Conservation (phyloP, 2,329 filamentous ascomycete genomes). For the Calonectria hawksworthii region DNA sequence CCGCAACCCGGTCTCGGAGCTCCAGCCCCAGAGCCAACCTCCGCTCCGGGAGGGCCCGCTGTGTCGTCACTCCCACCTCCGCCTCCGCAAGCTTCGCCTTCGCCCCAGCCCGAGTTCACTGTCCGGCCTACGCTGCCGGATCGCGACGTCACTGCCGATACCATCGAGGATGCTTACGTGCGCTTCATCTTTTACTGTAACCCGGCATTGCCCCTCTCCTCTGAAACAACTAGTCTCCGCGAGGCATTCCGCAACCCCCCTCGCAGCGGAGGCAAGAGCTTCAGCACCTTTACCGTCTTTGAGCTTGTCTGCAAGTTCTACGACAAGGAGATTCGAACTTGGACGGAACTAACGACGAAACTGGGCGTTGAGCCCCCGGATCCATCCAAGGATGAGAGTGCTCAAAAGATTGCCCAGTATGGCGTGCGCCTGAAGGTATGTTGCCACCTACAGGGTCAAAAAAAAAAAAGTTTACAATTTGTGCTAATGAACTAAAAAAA, state of each 20-base stretch:
- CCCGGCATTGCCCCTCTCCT: constrained; percentile 76
- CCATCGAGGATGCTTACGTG: constrained; percentile 86
- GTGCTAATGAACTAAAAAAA: constrained; percentile 48
- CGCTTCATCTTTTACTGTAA: constrained; percentile 93
- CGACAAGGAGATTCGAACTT: constrained; percentile 88
- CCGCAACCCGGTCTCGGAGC: constrained; percentile 33
- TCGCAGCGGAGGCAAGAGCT: constrained; percentile 88
- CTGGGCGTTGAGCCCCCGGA: constrained; percentile 91
- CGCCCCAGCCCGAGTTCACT: constrained; percentile 33
- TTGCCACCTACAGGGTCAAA: neutral
- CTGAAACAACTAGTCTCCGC: constrained; percentile 78
- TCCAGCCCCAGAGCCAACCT: constrained; percentile 23
- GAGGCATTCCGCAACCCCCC: constrained; percentile 85
- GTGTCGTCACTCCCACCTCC: constrained; percentile 20
- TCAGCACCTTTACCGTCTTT: constrained; percentile 83
- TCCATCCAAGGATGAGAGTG: constrained; percentile 85
- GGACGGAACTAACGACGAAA: constrained; percentile 88
- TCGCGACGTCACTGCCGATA: constrained; percentile 75
- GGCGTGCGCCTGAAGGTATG: constrained; percentile 88
- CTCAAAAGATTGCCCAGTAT: constrained; percentile 96
- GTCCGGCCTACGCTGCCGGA: constrained; percentile 68
- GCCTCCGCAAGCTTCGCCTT: constrained; percentile 30
- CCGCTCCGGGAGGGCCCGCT: constrained; percentile 31
- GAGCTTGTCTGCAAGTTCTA: constrained; percentile 85
- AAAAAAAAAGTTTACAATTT: constrained; percentile 21